Conservation (phyloP, 352 stramenopile species). For the Blastocystis sp. region DNA sequence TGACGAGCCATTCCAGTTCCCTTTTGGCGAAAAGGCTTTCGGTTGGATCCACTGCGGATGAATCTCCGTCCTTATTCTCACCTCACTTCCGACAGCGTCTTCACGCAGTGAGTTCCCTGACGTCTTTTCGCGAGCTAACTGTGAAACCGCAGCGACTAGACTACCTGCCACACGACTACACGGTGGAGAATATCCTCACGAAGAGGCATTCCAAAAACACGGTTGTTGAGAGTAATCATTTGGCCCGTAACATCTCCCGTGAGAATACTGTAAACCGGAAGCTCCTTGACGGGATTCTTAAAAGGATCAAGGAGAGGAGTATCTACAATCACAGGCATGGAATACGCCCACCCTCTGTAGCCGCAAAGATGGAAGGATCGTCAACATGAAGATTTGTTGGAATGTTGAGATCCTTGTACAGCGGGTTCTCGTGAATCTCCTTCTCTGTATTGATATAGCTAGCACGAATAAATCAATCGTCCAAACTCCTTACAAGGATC, state of each 20-base stretch:
- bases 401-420: constrained; percentile 16
- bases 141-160: constrained; percentile 61
- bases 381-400: constrained; percentile 27
- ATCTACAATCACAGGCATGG: not conserved
- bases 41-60: constrained; percentile 56
- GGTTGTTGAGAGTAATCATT: constrained; percentile 56
- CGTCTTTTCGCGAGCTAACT: constrained; percentile 20
- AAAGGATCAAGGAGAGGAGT: constrained; percentile 34
- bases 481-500: not conserved
- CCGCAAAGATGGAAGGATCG: not conserved
- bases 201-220: constrained; percentile 66
- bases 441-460: constrained; percentile 55
- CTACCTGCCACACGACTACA: constrained; percentile 67
- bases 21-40: constrained; percentile 73
- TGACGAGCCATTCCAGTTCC: constrained; percentile 66
- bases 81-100: constrained; percentile 57
- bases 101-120: constrained; percentile 52
- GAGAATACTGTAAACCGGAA: constrained; percentile 18
- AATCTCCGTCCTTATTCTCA: not conserved
- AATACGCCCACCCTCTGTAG: not conserved
- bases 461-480: not conserved
- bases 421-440: constrained; percentile 23
- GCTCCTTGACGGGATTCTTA: not conserved
- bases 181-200: constrained; percentile 69
- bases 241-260: constrained; percentile 21